Evolutionary conservation across 225 moss, liverwort and hornwort species (phyloP), one percentile per base, ranked within the genome.

Genomic region (Sphagnum tenellum): DNA sequence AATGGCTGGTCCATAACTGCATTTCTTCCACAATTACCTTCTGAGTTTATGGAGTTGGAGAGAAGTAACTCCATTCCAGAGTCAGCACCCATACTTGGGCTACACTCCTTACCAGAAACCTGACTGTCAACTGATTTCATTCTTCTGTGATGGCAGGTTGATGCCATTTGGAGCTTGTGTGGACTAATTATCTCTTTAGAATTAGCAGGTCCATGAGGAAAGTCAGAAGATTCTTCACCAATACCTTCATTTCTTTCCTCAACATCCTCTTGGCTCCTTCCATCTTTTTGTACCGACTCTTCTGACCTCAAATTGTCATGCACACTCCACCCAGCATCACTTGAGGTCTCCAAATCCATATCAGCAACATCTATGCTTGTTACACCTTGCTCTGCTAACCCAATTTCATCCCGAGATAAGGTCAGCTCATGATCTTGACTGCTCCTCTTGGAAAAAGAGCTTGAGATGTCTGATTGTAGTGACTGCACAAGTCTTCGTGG

Each of bases 241-340:
- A 73, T n/a, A 29, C 67, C 9, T 63, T 48, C 49, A 6, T 79
- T 50, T 46, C 70, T 56, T 12, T 73, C 77, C 8, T 73, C 72
- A 8, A 46, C 48, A 44, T 83, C 89, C 12, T 83, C 89, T 11
- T 83, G 84, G 4, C 85, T 84, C 59, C 86, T 88, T 29, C 29
- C 29, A 9, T 89, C 94, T 5, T 78, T 76, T 59, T 61, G 56
- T 55, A 74, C 72, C 1, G 90, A 89, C 13, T 87, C 88, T 51
- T 90, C 96, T 1, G 88, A 88, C 45, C 92, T 96, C 3, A 92
- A 92, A 44, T 92, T 96, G 62, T 93, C 86, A 44, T 83, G 89
- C 44, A 96, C 90, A 59, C 90, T 96, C 96, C 96, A 92, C 5
- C 77, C 86, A 12, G 78, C 76, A 61, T 87, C 72, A 64, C 85